Base-by-base conservation (phyloP, 2,329 filamentous ascomycete species). In the Xylariaceae sp. region DNA sequence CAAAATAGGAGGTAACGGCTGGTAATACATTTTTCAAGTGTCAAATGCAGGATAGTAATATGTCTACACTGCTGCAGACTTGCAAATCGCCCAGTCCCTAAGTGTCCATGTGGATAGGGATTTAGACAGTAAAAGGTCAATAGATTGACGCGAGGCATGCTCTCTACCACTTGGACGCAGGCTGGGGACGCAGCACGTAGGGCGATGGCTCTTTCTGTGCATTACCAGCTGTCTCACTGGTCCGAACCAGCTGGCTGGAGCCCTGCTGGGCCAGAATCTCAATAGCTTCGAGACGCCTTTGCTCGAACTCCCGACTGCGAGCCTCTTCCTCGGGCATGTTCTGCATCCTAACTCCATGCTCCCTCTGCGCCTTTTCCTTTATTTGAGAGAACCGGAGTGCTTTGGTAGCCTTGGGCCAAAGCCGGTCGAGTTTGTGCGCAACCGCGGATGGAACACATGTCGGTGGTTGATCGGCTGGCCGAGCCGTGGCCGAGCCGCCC, bases 271-370 rank as follows among this genome's bases (percentile, higher is more conserved):
- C 53, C 17, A 75, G 44, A 28, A 62, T 62, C 14, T 59, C 60
- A 14, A 68, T 56, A 3, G 73, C 72, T 44, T 73, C 67, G 28
- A 60, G 59, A 29, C 74, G 65, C 46, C 55, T 67, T 37, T 52
- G 44, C 53, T 78, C 74, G 49, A 79, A 79, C 1, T 56, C 42
- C 5, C 62, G 61, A 38, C 71, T 76, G 34, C 69, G 65, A 42
- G 69, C 64, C 19, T 71, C 60, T 56, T 79, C 75, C 19, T 56
- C 51, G 11, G 66, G 63, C 26, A 74, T 60, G 31, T 60, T 53
- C n/a, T 42, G 51, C 47, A 58, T 52, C 15, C 75, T 67, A 40
- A 64, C 57, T 5, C 62, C 54, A 13, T 66, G 55, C 28, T 79
- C 74, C 8, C 57, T 54, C 30, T 64, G 60, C 19, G 70, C 73